Conservation (phyloP, 1,284 basidiomycete genomes). For the Leccinum holopus region DNA sequence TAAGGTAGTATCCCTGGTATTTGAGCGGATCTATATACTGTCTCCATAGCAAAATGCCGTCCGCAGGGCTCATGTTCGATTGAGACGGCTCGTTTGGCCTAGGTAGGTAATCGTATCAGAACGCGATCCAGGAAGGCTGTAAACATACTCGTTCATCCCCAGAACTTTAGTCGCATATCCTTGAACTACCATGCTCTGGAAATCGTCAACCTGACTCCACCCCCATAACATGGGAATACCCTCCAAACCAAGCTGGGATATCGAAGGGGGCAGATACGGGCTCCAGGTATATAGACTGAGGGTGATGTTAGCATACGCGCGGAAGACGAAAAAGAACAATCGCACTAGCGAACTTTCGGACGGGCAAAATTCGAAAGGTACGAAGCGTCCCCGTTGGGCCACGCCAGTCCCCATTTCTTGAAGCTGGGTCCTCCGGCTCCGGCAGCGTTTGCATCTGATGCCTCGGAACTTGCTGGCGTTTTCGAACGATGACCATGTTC, state of each 20-base stretch:
- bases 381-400: slow-evolving; percentile 45
- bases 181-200: slow-evolving; percentile 36
- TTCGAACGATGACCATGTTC: slow-evolving; percentile 18
- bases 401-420: slow-evolving; percentile 43
- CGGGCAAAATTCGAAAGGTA: slow-evolving; percentile 35
- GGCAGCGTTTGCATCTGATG: slow-evolving; percentile 4
- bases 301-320: slow-evolving; percentile 7
- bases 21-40: slow-evolving; percentile 64
- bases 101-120: slow-evolving; percentile 19
- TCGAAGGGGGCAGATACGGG: slow-evolving; percentile 21
- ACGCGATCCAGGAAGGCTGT: background rate
- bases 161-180: slow-evolving; percentile 47
- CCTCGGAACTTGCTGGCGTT: slow-evolving; percentile 9
- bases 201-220: slow-evolving; percentile 32
- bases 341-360: slow-evolving; percentile 37
- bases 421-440: slow-evolving; percentile 2
- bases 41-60: slow-evolving; percentile 61
- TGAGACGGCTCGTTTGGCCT: slow-evolving; percentile 57
- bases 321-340: slow-evolving; percentile 2
- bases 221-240: slow-evolving; percentile 63
- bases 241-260: slow-evolving; percentile 33
- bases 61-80: slow-evolving; percentile 57
- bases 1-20: slow-evolving; percentile 55
- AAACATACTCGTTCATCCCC: slow-evolving; percentile 58
- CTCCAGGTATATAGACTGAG: slow-evolving; percentile 32